Evolutionary conservation across 2,329 filamentous ascomycete species (phyloP), one percentile per base, ranked within the genome.

Genomic region (Rhexocercosporidium sp.): DNA sequence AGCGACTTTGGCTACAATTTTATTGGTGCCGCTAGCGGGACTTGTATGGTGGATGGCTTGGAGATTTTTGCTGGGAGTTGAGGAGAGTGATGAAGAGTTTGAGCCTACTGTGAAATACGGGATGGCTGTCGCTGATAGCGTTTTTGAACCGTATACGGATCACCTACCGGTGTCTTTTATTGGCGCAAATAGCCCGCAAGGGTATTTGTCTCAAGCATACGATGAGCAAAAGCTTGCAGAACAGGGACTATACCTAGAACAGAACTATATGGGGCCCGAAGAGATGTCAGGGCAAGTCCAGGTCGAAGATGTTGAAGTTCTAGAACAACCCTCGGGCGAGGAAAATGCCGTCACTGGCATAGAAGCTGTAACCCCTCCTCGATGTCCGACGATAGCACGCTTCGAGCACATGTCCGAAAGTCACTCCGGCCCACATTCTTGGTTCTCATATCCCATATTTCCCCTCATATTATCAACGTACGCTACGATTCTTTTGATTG

Each of bases 341-440:
- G 20, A 22, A 2, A 29, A 27, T 20, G 7, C 37, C 11, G 31
- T 5, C 11, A 11, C 16, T 9, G 7, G 1, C 2, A 22, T 14
- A 1, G 37, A 59, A 9, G 25, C n/a, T 16, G 29, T 47, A 20
- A 25, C 2, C 4, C 61, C 47, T 49, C 61, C 22, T 8, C 12
- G 37, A 2, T 64, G 61, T 31, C 27, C 14, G 46, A 64, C 49
- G 0, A 44, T 56, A 29, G 61, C 61, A 3, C 29, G 47, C 20
- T 64, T 44, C 34, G 31, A 64, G 3, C 34, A 54, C 34, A 64
- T 41, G 61, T 44, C 34, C 9, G 27, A 64, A 20, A 64, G 47
- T 16, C 61, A 64, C 8, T 34, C 37, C 11, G 61, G 61, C 11
- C 34, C 61, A 41, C 61, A 64, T 31, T 64, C 61, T 12, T 54